A percentile compares a stretch with the other conserved stretches of the same genome.
phyloP scores from a whole-genome alignment of 768 basidiomycete species.

The Boletales sp. region DNA sequence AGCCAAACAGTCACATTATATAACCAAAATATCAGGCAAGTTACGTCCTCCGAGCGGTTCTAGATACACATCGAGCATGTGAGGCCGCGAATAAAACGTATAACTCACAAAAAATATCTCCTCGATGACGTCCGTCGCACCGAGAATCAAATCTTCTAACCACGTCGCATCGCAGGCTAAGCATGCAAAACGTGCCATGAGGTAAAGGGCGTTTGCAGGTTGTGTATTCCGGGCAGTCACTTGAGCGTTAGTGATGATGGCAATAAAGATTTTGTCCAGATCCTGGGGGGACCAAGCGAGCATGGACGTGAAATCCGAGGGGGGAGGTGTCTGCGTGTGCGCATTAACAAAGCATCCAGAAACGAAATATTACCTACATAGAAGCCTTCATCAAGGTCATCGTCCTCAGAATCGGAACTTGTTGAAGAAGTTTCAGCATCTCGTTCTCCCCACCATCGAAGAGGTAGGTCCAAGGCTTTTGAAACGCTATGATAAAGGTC shows the following conservation, averaged over 20 bases:
- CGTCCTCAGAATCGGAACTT: slow-evolving; percentile 46
- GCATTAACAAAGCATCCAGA: slow-evolving; percentile 2
- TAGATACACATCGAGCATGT: slow-evolving; percentile 31
- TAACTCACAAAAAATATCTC: slow-evolving; percentile 83
- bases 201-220: slow-evolving; percentile 88
- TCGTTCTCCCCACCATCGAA: slow-evolving; percentile 66
- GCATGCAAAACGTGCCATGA: slow-evolving; percentile 91
- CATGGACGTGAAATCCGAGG: slow-evolving; percentile 78
- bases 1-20: slow-evolving; percentile 90
- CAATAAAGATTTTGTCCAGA: slow-evolving; percentile 74
- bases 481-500: slow-evolving; percentile 58
- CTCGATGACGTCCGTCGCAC: slow-evolving; percentile 90
- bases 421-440: slow-evolving; percentile 41
- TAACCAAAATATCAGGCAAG: slow-evolving; percentile 89
- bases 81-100: slow-evolving; percentile 1
- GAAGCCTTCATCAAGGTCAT: slow-evolving; percentile 46
- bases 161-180: slow-evolving; percentile 86
- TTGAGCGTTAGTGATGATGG: slow-evolving; percentile 73
- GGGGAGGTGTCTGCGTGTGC: slow-evolving; percentile 53
- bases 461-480: slow-evolving; percentile 50
- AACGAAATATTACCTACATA: slow-evolving; percentile 35
- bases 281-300: slow-evolving; percentile 86
- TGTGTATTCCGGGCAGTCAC: slow-evolving; percentile 71
- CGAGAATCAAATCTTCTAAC: slow-evolving; percentile 89
- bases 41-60: slow-evolving; percentile 81